phyloP scores from a whole-genome alignment of 768 basidiomycete genomes.

The Sporobolomyces phaffii region DNA sequence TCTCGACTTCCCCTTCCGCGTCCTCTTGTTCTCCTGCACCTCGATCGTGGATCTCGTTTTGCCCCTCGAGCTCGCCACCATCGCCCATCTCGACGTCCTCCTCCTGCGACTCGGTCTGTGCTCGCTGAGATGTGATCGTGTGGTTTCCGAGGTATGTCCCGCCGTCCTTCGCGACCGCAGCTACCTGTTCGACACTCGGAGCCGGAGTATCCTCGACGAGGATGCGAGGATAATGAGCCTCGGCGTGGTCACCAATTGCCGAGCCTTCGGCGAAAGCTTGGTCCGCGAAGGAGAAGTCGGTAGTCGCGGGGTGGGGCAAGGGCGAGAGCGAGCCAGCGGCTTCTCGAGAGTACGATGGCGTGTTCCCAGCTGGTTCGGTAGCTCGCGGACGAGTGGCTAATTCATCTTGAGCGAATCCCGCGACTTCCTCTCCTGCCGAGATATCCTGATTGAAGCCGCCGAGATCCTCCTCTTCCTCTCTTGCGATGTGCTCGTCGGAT shows the following conservation, averaged over 20 bases:
- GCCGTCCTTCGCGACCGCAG: not conserved
- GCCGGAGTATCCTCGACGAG: not conserved
- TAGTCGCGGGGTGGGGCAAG: not conserved
- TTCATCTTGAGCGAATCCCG: not conserved
- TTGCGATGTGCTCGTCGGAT: not conserved
- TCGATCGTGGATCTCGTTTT: not conserved
- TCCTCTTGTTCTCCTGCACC: not conserved
- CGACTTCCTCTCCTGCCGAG: not conserved
- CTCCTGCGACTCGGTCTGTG: not conserved
- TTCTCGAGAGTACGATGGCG: not conserved
- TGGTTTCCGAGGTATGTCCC: not conserved
- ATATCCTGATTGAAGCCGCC: not conserved
- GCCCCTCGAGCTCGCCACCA: not conserved
- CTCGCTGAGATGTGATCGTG: not conserved
- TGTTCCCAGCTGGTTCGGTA: too few relatives aligned
- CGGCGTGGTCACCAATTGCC: not conserved
- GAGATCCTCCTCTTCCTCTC: not conserved
- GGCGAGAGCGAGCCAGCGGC: not conserved
- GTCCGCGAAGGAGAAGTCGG: not conserved
- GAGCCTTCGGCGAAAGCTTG: not conserved
- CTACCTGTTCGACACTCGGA: not conserved
- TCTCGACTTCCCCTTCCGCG: not conserved
- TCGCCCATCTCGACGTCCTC: not conserved
- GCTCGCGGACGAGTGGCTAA: too few relatives aligned
- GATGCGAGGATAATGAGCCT: not conserved